Evolutionary conservation across 2,329 filamentous ascomycete genomes (phyloP), one percentile per base, ranked within the genome.

Genomic region (Blastomyces emzantsi): DNA sequence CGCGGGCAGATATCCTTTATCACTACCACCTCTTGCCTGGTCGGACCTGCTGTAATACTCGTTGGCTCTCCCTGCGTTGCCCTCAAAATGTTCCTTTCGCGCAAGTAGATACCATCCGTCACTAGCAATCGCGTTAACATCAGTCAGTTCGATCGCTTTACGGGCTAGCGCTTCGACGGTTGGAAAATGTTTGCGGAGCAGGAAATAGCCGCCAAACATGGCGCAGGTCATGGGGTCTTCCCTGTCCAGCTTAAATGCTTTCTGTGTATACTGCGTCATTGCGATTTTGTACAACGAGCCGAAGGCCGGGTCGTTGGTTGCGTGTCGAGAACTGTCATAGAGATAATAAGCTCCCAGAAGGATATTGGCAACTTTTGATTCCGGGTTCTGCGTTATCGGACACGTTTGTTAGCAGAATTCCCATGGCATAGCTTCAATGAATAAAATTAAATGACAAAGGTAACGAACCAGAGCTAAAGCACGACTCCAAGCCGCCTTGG

Each of bases 51-150:
- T 86, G 76, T 99, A 99, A 75, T 88, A 96, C 70, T 96, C 90
- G 25, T 84, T 85, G 1, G 94, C 93, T 63, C 86, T 87, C 25
- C 87, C 82, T 7, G 85, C 77, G 64, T 97, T 87, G 52, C 89
- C 88, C 64, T 86, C 84, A 68, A 91, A 90, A 73, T 99, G 94
- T 67, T 93, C 90, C 74, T 96, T 97, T 65, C 92, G 84, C 36
- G 92, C 94, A 51, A 97, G 84, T 9, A 97, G 79, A 76, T 97
- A 99, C 92, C 93, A 97, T 45, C 94, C 95, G 73, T 99, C 95
- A 77, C 93, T 96, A 30, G 93, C 93, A 74, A 97, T 91, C 3
- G 92, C 90, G 74, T 96, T 96, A 69, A 97, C 90, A 73, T 99
- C 94, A 2, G 94, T 97, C 70, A 90, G 88, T 72, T 97, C 91